Conservation (phyloP, 2,329 filamentous ascomycete species). For the Calonectria crousiana region DNA sequence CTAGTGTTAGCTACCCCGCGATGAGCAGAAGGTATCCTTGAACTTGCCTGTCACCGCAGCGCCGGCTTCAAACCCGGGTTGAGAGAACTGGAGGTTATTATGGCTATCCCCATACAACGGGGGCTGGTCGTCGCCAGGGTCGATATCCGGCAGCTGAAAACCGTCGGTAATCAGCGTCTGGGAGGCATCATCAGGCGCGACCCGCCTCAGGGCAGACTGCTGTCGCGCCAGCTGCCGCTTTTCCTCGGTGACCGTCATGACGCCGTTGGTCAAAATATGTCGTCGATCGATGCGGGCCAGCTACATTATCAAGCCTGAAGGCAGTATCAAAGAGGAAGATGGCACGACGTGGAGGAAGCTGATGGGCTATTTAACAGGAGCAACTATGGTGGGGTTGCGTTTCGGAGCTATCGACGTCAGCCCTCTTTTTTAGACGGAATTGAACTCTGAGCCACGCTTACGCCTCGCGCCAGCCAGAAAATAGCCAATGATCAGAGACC, state of each 20-base stretch:
- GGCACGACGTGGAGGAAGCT: not conserved
- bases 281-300: not conserved
- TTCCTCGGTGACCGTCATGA: constrained; percentile 45
- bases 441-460: constrained; percentile 3
- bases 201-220: constrained; percentile 32
- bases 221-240: constrained; percentile 42
- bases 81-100: constrained; percentile 69
- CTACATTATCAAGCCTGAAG: constrained; percentile 17
- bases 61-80: constrained; percentile 72
- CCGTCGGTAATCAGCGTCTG: constrained; percentile 53
- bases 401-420: constrained; percentile 16
- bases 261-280: not conserved
- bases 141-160: constrained; percentile 57
- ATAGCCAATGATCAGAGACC: not conserved
- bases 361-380: constrained; percentile 1
- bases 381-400: constrained; percentile 8
- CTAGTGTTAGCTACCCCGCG: constrained; percentile 28
- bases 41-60: constrained; percentile 67
- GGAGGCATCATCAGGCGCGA: constrained; percentile 26
- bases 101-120: constrained; percentile 71
- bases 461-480: not conserved
- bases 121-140: constrained; percentile 57
- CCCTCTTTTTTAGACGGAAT: not conserved
- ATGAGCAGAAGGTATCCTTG: not conserved
- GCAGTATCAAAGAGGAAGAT: not conserved